Conservation (phyloP, 768 basidiomycete species). For the Cyathus striatus region DNA sequence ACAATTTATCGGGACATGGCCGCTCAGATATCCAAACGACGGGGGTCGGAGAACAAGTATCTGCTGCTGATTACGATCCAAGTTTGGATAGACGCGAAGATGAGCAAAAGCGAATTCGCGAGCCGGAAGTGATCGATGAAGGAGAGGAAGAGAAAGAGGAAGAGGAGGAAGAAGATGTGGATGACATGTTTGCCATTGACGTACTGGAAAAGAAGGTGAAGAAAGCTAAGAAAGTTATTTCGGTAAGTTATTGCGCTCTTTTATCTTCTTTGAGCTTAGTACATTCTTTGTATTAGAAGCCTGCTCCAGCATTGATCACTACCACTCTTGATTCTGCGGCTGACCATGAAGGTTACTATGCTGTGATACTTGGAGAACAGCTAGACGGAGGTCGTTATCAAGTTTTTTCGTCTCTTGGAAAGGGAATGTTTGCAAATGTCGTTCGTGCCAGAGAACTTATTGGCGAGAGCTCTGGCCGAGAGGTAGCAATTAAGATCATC, state of each 20-base stretch:
- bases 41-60: conserved; percentile 61
- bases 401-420: conserved; percentile 91
- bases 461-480: conserved; percentile 42
- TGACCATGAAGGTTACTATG: conserved; percentile 94
- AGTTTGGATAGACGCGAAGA: conserved; percentile 78
- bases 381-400: conserved; percentile 91
- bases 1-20: conserved; percentile 43
- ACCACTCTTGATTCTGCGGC: conserved; percentile 92
- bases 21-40: conserved; percentile 33
- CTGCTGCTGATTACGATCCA: conserved; percentile 89
- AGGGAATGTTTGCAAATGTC: conserved; percentile 98
- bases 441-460: conserved; percentile 82
- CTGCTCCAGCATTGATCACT: not conserved
- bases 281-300: not conserved
- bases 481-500: conserved; percentile 98
- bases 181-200: conserved; percentile 89
- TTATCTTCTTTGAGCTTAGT: not conserved
- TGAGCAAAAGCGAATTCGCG: conserved; percentile 63
- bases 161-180: conserved; percentile 82
- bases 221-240: conserved; percentile 49
- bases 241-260: conserved; percentile 29
- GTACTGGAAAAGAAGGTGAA: conserved; percentile 46
- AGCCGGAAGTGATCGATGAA: conserved; percentile 31
- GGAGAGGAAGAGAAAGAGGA: conserved; percentile 53
- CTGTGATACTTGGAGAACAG: conserved; percentile 89